phyloP scores from a whole-genome alignment of 192 early-diverging fungal genomes.

The Coemansia sp. region DNA sequence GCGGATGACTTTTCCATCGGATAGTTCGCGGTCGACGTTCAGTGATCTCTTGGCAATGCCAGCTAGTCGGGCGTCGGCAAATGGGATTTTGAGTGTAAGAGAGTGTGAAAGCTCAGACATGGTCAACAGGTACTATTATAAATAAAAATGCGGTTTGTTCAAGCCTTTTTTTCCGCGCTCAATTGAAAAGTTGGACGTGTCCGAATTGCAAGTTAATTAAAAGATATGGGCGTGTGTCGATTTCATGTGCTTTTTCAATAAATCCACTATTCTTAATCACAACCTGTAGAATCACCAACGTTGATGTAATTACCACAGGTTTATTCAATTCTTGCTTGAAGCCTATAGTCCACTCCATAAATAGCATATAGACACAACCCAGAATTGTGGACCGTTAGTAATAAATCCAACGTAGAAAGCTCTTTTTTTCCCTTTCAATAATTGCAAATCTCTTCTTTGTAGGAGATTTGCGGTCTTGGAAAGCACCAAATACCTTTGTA shows the following conservation, averaged over 20 bases:
- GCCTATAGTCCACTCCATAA: not conserved
- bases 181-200: not conserved
- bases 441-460: conserved; percentile 6
- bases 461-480: not conserved
- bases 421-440: not conserved
- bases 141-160: not conserved
- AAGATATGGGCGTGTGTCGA: not conserved
- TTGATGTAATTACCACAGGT: too few species aligned
- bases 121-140: not conserved
- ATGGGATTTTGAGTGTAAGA: conserved; percentile 32
- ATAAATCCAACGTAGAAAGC: not conserved
- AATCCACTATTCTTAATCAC: not conserved
- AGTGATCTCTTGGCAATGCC: conserved; percentile 36
- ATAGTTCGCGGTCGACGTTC: conserved; percentile 41
- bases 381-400: not conserved
- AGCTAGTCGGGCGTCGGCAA: conserved; percentile 25
- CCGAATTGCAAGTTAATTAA: not conserved
- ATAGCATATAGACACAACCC: not conserved
- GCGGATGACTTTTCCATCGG: conserved; percentile 32
- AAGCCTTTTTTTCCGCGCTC: not conserved
- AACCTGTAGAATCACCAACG: too few species aligned
- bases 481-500: not conserved
- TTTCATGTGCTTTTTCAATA: not conserved
- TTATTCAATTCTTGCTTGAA: not conserved
- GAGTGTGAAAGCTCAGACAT: conserved; percentile 35